Evolutionary conservation across 495 filamentous ascomycete genomes (phyloP), one percentile per base, ranked within the genome.

Genomic region (Penicillium ochrochloron): DNA sequence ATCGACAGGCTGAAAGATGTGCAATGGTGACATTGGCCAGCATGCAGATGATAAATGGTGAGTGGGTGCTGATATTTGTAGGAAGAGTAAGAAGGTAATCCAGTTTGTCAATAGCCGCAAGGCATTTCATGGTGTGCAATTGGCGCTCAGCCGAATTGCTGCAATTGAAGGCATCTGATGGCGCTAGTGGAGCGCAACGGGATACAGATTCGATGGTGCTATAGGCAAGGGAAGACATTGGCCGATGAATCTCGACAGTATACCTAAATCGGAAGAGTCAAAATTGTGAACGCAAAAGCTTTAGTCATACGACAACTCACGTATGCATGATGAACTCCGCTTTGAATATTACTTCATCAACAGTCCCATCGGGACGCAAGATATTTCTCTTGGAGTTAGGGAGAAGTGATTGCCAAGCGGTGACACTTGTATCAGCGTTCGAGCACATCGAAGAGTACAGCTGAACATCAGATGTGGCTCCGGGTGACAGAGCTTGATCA

Each of bases 261-360:
- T 50, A 50, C 3, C 46, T 50, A 27, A 27, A 8, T 5, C 1
- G 9, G 5, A 50, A 15, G 11, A 50, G 46, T 27, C 25, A 15
- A 15, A 25, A 8, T 10, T 21, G n/a, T 2, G 5, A 5, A 25
- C 10, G 0, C 3, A 2, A 14, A 27, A n/a, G 23, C 12, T 27
- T 10, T 5, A 29, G 25, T 3, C 1, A 29, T 14, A 27, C 15
- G 23, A 5, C 0, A 10, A 50, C 46, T 50, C 0, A 50, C 46
- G 46, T 50, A 50, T 50, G 23, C 46, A 50, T 50, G 46, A 50
- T 50, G 25, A 50, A 50, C 12, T 50, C 46, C 14, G 46, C 46
- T 29, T 50, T 50, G 11, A 50, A 50, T 23, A 50, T 50, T 0
- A 50, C 46, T 27, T 50, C 46, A 29, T 50, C 46, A 3, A 50